Base-by-base conservation (phyloP, 73 alveolate species). In the Paramecium octaurelia region DNA sequence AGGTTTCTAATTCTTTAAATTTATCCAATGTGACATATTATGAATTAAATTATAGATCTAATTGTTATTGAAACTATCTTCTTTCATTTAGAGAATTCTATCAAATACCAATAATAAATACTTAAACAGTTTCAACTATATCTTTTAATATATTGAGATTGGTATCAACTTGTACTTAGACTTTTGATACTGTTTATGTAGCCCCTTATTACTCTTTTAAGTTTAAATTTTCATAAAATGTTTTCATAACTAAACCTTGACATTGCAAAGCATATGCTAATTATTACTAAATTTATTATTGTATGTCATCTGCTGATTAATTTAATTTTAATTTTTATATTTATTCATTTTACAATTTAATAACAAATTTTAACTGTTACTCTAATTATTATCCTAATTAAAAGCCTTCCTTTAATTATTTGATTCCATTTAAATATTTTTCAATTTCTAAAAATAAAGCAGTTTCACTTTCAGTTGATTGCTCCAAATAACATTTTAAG, bases 381-480 rank as follows among this genome's bases (percentile, higher is more conserved):
- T 89, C 94, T 31, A 70, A 46, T 42, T 71, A 16, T 35, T 40
- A 69, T 24, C 86, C 86, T n/a, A 50, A 29, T 44, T 40, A 58
- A 8, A 89, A 77, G 4, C 76, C 86, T 44, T 89, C 88, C 48
- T 70, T 70, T 27, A 89, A 58, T 46, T 89, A 83, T 59, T 70
- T 89, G 14, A 89, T 46, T 50, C 88, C 85, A 71, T 64, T 68
- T 11, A 70, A 46, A 89, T 77, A 70, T 71, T 89, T 89, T 18
- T 83, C 94, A 50, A 89, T 44, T 42, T 89, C 88, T 70, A 70
- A 89, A 73, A 58, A 70, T 70, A 89, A 46, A 3, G 86, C 88
- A 68, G 88, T 77, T 35, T 89, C 94, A 89, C 86, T 70, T 46
- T 89, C 94, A 35, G 86, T 70, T 11, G 94, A 77, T 89, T 89